These are phyloP conservation scores for Arabis hirsuta DNA, from an alignment of 345 rosid species.

Conservation along the genomic window DNA sequence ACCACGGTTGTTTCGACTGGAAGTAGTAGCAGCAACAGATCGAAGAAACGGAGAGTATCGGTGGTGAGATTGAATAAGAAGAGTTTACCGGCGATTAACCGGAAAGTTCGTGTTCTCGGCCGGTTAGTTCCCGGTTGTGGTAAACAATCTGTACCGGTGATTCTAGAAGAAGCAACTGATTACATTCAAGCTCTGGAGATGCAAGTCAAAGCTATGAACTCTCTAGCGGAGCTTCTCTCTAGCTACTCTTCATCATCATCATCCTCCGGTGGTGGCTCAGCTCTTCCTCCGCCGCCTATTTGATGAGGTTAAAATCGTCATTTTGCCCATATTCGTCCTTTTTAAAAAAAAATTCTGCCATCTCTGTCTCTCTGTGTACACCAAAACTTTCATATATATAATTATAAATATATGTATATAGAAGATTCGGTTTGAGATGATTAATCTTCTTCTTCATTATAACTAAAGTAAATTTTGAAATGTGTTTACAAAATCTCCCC, in stretches of 20 bases:
- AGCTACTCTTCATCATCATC: slow-evolving; percentile 13
- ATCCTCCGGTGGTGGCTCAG: slow-evolving; percentile 35
- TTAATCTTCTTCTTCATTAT: background rate
- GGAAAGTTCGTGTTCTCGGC: slow-evolving; percentile 82
- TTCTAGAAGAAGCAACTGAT: slow-evolving; percentile 94
- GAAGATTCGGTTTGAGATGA: slow-evolving; percentile 29
- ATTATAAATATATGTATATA: slow-evolving; percentile 8
- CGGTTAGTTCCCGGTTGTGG: slow-evolving; percentile 96
- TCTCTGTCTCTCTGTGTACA: slow-evolving; percentile 26
- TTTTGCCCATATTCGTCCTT: background rate
- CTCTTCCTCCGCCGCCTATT: slow-evolving; percentile 37
- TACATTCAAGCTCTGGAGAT: slow-evolving; percentile 95
- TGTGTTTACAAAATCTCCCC: background rate
- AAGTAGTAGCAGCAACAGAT: slow-evolving; percentile 42
- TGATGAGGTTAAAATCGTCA: slow-evolving; percentile 39
- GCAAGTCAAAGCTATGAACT: slow-evolving; percentile 88
- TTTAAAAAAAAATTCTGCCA: background rate
- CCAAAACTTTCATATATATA: slow-evolving; percentile 9
- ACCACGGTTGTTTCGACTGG: slow-evolving; percentile 27
- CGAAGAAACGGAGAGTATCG: slow-evolving; percentile 70
- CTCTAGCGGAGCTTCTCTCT: slow-evolving; percentile 56
- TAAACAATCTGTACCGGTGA: slow-evolving; percentile 79
- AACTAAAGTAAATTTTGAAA: slow-evolving; percentile 9
- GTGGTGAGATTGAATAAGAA: slow-evolving; percentile 65
- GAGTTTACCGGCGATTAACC: slow-evolving; percentile 68